Base-by-base conservation (phyloP, 768 basidiomycete species). In the Atractiella rhizophila region DNA sequence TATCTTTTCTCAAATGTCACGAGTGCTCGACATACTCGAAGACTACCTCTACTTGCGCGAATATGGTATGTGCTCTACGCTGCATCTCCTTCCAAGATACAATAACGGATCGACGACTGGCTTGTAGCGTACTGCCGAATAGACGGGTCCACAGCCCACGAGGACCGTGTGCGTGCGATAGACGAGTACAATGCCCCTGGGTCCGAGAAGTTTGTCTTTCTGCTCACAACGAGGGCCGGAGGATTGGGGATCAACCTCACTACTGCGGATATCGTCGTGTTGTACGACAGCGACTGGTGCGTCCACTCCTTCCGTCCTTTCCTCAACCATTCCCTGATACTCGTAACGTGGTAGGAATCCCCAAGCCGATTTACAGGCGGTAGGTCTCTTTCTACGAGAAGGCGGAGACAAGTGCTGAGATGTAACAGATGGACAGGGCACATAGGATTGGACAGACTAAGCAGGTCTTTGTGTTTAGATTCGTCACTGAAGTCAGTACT, bases 1-100 rank as follows among this genome's bases (percentile, higher is more conserved):
- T 49, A 91, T 98, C 46, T 98, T 98, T 64, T 88, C 82, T 52
- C 91, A 96, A 59, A 96, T 98, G 91, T 86, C 81, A 60, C 75
- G 91, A n/a, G 79, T 96, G 43, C 66, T 94, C 36, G 91, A 98
- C 58, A 96, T 98, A 44, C 59, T 98, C 33, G 88, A 96, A 56
- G 88, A 96, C 55, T 96, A 86, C 59, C 94, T 85, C 59, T 63
- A 88, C 45, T 98, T 94, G 64, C 65, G 86, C 34, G 62, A 62
- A 42, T 86, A 77, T 60, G 74, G 88, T 91, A 53, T 38, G 81
- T 59, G 11, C 28, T 12, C 8, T 4, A 29, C 5, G 13, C 23
- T 18, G 10, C 23, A 15, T 25, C 19, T 26, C 64, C 5, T 6
- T 38, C 13, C 3, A 24, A 25, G 18, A 6, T 34, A 12, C 5